Base-by-base conservation (phyloP, 2,329 filamentous ascomycete genomes). In the Penicillium sp. region DNA sequence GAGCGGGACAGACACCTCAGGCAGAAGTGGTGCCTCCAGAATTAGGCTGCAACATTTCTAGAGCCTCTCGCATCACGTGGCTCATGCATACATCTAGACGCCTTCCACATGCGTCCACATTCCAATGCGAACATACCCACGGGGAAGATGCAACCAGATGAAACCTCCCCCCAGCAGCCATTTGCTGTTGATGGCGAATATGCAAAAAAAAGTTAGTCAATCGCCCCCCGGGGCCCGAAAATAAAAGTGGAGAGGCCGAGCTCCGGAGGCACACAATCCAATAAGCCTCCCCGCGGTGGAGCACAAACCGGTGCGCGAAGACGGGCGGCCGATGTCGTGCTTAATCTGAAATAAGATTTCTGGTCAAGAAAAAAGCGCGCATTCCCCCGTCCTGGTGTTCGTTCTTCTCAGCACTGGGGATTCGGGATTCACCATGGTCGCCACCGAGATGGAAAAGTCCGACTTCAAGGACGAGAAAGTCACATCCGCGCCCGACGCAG, bases 261-360 rank as follows among this genome's bases (percentile, higher is more conserved):
- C 16, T 32, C 43, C 21, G n/a, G 45, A 36, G 21, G 27, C 24
- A 38, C 32, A 36, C 29, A 16, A 21, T 18, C 62, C 62, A 64
- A 63, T 63, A 36, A 53, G 9, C 14, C 44, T 43, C 11, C n/a
- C n/a, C 27, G 42, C 21, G 24, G 62, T 64, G 62, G 61, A 34
- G 56, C 22, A 32, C 2, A 10, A 43, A 43, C 16, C 52, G 16
- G 52, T 7, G 47, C 52, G 44, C 49, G 42, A 46, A 13, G 27
- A 46, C 47, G 31, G 40, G 39, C 34, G 11, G 32, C 43, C 34
- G 27, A 60, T 62, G 58, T 63, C 59, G 58, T 64, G 57, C 59
- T 60, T 52, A 4, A 54, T 43, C 52, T 42, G 49, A 34, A 39
- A 43, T 38, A 43, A 43, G 49, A 43, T 58, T 56, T 56, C 29